Percentiles rank a stretch among this genome's conserved stretches.
Evolutionary conservation across 331 rosid species (phyloP).

Genomic region (Quercus lobata): DNA sequence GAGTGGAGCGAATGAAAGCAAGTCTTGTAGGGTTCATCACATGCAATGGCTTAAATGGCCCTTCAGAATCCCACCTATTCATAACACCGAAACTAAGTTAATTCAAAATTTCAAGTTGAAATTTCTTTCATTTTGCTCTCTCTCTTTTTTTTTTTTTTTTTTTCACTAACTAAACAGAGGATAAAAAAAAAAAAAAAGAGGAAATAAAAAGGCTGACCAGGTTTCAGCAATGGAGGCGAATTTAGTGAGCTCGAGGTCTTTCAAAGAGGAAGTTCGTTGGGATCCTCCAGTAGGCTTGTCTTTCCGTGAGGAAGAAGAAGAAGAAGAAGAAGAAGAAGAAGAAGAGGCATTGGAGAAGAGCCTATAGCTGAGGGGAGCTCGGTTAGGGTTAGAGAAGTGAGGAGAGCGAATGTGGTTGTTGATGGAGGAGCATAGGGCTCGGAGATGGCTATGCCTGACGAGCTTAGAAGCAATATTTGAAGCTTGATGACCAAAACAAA

Average conservation of each 20-base stretch:
- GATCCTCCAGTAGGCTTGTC: no score
- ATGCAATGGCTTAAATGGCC: conserved; percentile 92
- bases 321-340: no score
- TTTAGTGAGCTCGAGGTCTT: conserved; percentile 56
- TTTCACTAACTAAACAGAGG: background rate
- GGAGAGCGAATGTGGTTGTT: background rate
- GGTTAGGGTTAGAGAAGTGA: background rate
- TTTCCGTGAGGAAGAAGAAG: no score
- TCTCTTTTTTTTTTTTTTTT: no score
- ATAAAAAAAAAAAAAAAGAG: background rate
- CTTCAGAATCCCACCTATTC: conserved; percentile 94
- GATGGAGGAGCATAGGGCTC: conserved; percentile 5
- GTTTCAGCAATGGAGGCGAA: conserved; percentile 67
- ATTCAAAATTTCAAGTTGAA: background rate
- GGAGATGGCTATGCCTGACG: conserved; percentile 36
- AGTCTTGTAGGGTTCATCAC: conserved; percentile 81
- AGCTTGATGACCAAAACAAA: background rate
- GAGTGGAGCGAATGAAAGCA: conserved; percentile 75
- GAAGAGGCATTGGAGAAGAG: conserved; percentile 38
- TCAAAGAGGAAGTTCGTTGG: conserved; percentile 42
- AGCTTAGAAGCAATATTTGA: conserved; percentile 35
- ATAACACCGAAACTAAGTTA: background rate
- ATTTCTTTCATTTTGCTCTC: no score
- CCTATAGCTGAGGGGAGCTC: conserved; percentile 19
- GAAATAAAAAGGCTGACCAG: conserved; percentile 43